Conservation (phyloP, 2,329 filamentous ascomycete species). For the Diaporthe sp. region DNA sequence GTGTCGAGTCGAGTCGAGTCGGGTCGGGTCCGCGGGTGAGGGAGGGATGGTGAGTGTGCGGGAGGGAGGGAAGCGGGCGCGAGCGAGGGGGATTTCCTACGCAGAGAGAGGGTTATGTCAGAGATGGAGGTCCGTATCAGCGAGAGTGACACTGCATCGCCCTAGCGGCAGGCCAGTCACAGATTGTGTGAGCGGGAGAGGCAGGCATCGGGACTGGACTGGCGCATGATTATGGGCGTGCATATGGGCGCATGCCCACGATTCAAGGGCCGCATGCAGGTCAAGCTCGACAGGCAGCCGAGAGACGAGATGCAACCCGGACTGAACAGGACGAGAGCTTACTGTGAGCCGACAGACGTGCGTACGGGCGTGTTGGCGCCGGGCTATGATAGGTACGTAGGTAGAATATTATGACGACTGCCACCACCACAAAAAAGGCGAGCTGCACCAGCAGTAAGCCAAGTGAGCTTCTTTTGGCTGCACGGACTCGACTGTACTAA, state of each 20-base stretch:
- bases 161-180: slow-evolving; percentile 27
- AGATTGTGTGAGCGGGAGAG: slow-evolving; percentile 26
- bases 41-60: slow-evolving; percentile 10
- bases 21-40: slow-evolving; percentile 23
- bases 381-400: not conserved
- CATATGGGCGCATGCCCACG: slow-evolving; percentile 22
- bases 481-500: slow-evolving; percentile 17
- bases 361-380: slow-evolving; percentile 1
- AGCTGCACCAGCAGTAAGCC: slow-evolving; percentile 1
- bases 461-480: slow-evolving; percentile 17
- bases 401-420: not conserved
- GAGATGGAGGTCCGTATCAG: slow-evolving; percentile 30
- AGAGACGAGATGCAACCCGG: not conserved
- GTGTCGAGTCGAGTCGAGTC: slow-evolving; percentile 5
- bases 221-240: slow-evolving; percentile 28
- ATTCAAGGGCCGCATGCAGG: slow-evolving; percentile 21
- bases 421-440: not conserved
- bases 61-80: slow-evolving; percentile 10
- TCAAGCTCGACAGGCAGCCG: not conserved
- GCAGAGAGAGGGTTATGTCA: slow-evolving; percentile 20
- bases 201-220: slow-evolving; percentile 10
- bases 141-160: slow-evolving; percentile 25
- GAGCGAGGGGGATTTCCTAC: not conserved
- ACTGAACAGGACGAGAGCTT: slow-evolving; percentile 19
- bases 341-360: not conserved